phyloP scores from a whole-genome alignment of 1,284 basidiomycete species.

The Austroboletus novae-zelandiae region DNA sequence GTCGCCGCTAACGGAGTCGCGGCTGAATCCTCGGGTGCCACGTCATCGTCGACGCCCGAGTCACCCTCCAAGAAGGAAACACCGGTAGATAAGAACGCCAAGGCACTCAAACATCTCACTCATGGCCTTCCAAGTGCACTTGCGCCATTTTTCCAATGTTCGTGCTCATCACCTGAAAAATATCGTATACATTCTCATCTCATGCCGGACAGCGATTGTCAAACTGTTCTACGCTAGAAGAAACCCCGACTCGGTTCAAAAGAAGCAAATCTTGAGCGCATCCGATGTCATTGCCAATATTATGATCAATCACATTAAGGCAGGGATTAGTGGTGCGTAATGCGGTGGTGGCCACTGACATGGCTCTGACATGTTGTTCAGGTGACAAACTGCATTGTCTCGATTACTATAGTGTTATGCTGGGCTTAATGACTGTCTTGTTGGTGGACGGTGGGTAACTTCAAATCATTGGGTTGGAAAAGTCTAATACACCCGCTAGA shows the following conservation, averaged over 20 bases:
- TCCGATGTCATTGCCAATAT: constrained; percentile 71
- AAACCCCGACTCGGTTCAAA: constrained; percentile 74
- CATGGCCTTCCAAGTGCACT: constrained; percentile 78
- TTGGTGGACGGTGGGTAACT: constrained; percentile 76
- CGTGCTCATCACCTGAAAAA: constrained; percentile 16
- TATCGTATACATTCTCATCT: constrained; percentile 7
- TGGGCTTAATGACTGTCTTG: constrained; percentile 70
- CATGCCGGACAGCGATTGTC: constrained; percentile 62
- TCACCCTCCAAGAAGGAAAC: constrained; percentile 41
- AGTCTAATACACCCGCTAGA: constrained; percentile 44
- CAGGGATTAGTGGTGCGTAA: constrained; percentile 50
- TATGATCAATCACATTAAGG: constrained; percentile 70
- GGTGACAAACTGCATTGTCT: constrained; percentile 56
- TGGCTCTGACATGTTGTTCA: constrained; percentile 8
- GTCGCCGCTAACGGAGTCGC: constrained; percentile 42
- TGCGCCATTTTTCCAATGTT: constrained; percentile 89
- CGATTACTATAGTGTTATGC: constrained; percentile 75
- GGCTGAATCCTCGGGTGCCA: constrained; percentile 25
- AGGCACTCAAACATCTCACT: constrained; percentile 77
- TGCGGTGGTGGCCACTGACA: not conserved
- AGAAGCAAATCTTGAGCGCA: constrained; percentile 72
- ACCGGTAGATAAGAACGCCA: constrained; percentile 64
- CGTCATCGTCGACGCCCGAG: constrained; percentile 23
- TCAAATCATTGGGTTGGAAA: not conserved
- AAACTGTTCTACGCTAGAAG: constrained; percentile 85